Evolutionary conservation across 768 basidiomycete species (phyloP).

Genomic region (Lactarius sp.): DNA sequence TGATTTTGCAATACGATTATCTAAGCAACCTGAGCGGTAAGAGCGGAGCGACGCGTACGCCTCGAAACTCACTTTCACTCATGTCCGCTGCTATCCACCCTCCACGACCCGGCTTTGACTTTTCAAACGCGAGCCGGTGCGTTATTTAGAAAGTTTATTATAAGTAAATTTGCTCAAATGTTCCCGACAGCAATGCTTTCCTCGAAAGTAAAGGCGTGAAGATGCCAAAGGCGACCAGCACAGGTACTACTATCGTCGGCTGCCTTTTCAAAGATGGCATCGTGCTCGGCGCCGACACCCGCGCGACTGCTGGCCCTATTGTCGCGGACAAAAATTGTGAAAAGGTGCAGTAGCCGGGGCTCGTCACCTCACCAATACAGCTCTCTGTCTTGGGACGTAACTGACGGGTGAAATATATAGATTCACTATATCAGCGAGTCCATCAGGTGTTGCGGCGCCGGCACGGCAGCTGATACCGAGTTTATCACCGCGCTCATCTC

Average conservation of each 20-base stretch:
- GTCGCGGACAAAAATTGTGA: constrained; percentile 99
- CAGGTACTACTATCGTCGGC: constrained; percentile 97
- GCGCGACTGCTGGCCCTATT: constrained; percentile 91
- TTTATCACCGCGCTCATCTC: constrained; percentile 93
- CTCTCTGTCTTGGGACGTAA: neutral
- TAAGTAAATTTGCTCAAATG: neutral
- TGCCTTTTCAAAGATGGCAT: constrained; percentile 91
- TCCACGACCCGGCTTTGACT: constrained; percentile 61
- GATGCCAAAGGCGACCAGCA: constrained; percentile 81
- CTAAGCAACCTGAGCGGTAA: neutral
- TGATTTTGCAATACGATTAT: neutral
- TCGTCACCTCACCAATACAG: neutral
- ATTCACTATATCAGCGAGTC: constrained; percentile 96
- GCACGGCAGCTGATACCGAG: constrained; percentile 98
- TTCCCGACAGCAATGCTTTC: constrained; percentile 58
- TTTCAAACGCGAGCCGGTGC: constrained; percentile 70
- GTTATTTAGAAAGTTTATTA: constrained; percentile 7
- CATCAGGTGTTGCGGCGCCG: constrained; percentile 97
- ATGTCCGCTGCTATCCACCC: constrained; percentile 47
- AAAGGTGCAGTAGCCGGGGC: constrained; percentile 55
- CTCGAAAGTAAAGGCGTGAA: constrained; percentile 64
- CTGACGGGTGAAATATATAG: constrained; percentile 38
- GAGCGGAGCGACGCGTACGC: constrained; percentile 20
- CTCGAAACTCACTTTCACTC: neutral
- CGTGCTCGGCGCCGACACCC: constrained; percentile 92